Conservation (phyloP, 768 basidiomycete genomes). For the Phylloporus rhodoxanthus region DNA sequence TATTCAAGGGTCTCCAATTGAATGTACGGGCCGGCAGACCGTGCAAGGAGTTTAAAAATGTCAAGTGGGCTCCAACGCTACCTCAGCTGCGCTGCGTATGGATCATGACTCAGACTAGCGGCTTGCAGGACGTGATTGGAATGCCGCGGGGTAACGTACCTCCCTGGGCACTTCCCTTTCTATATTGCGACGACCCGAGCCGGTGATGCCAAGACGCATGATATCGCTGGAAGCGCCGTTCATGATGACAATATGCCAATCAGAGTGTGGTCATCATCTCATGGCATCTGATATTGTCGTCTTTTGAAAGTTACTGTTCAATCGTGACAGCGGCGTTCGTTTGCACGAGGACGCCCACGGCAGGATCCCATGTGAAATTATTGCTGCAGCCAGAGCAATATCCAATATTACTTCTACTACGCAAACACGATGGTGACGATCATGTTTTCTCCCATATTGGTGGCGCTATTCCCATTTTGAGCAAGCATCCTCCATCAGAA, state of each 20-base stretch:
- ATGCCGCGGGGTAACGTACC: not conserved
- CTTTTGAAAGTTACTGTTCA: not conserved
- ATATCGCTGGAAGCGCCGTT: not conserved
- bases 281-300: not conserved
- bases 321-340: not conserved
- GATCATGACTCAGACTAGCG: not conserved
- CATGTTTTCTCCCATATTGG: not conserved
- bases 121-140: not conserved
- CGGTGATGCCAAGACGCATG: not conserved
- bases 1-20: not conserved
- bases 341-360: not conserved
- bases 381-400: not conserved
- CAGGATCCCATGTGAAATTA: not conserved
- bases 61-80: not conserved
- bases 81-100: not conserved
- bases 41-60: not conserved
- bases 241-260: too few species aligned
- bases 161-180: not conserved
- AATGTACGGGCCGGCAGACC: not conserved
- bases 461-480: not conserved
- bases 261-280: not conserved
- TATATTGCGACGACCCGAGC: not conserved
- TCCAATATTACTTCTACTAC: not conserved
- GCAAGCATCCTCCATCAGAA: not conserved
- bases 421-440: not conserved